A percentile compares a stretch with the other conserved stretches of the same genome.
Conservation (phyloP, 768 basidiomycete species). For the Russula abietina region DNA sequence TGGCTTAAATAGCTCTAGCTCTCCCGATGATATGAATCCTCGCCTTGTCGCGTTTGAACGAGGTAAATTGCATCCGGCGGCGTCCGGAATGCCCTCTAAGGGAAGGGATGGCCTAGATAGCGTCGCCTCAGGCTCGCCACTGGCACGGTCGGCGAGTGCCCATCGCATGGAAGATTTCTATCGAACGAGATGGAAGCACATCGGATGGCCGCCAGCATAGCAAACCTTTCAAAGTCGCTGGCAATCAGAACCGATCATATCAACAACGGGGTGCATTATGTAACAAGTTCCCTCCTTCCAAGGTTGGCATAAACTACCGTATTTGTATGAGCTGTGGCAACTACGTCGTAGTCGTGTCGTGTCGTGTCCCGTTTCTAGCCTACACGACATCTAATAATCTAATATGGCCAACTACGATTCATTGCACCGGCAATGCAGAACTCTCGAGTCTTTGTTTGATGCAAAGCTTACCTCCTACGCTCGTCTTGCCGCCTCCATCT, state of each 20-base stretch:
- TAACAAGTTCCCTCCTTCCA: background rate
- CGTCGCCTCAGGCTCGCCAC: background rate
- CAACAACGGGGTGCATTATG: background rate
- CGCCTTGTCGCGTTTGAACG: background rate
- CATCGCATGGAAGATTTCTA: conserved; percentile 7
- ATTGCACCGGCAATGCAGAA: conserved; percentile 85
- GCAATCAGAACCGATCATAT: conserved; percentile 2
- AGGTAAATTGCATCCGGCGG: conserved; percentile 6
- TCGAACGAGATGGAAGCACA: background rate
- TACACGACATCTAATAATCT: background rate
- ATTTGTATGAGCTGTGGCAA: background rate
- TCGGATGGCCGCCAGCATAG: conserved; percentile 1
- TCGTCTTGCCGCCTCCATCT: conserved; percentile 68
- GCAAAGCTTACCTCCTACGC: conserved; percentile 87
- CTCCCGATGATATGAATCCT: background rate
- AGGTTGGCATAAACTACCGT: too few relatives aligned
- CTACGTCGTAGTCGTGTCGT: background rate
- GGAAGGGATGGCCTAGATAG: background rate
- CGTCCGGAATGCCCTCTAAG: background rate
- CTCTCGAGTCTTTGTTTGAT: conserved; percentile 89
- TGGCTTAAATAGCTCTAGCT: conserved; percentile 11
- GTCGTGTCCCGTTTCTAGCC: background rate
- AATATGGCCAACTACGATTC: conserved; percentile 79
- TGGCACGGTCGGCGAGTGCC: background rate
- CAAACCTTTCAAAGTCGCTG: background rate